Percentiles rank a stretch among this genome's conserved stretches.
These are phyloP conservation scores for Pisolithus sp. DNA, from an alignment of 768 basidiomycete species.

Conservation along the genomic window DNA sequence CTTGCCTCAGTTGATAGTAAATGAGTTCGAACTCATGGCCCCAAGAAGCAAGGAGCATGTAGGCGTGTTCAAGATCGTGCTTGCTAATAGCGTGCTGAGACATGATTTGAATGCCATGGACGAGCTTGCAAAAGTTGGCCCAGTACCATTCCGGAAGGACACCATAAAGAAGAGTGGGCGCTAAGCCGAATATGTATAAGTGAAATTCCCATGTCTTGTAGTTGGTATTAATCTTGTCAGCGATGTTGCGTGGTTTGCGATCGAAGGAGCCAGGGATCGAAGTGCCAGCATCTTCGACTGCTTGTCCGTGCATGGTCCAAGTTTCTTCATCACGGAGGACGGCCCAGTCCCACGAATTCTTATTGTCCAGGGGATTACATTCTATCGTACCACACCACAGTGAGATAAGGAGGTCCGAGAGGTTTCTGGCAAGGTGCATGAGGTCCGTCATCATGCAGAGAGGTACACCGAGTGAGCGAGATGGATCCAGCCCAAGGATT, in stretches of 20 bases:
- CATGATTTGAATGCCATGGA: slow-evolving; percentile 15
- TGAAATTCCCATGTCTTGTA: slow-evolving; percentile 20
- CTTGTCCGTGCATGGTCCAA: slow-evolving; percentile 17
- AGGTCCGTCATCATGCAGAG: slow-evolving; percentile 26
- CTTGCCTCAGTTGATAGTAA: slow-evolving; percentile 17
- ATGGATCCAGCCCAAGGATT: slow-evolving; percentile 24
- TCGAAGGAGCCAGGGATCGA: slow-evolving; percentile 15
- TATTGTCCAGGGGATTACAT: background rate
- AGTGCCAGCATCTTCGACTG: slow-evolving; percentile 8
- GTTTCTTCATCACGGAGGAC: slow-evolving; percentile 14
- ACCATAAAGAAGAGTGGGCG: slow-evolving; percentile 11
- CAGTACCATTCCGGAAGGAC: slow-evolving; percentile 14
- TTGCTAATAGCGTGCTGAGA: slow-evolving; percentile 12
- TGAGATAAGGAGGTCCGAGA: slow-evolving; percentile 14
- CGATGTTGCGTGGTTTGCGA: slow-evolving; percentile 13
- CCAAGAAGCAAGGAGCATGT: slow-evolving; percentile 15
- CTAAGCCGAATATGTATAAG: slow-evolving; percentile 15
- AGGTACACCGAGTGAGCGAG: slow-evolving; percentile 23
- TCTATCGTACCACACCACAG: slow-evolving; percentile 11
- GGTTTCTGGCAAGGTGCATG: slow-evolving; percentile 30
- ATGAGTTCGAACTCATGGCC: slow-evolving; percentile 22
- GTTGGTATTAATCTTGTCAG: slow-evolving; percentile 16
- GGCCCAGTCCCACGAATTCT: slow-evolving; percentile 26
- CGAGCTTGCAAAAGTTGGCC: slow-evolving; percentile 15
- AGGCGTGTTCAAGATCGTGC: slow-evolving; percentile 7